phyloP scores from a whole-genome alignment of 75 land plant genomes.

The Selaginella tamariscina region DNA sequence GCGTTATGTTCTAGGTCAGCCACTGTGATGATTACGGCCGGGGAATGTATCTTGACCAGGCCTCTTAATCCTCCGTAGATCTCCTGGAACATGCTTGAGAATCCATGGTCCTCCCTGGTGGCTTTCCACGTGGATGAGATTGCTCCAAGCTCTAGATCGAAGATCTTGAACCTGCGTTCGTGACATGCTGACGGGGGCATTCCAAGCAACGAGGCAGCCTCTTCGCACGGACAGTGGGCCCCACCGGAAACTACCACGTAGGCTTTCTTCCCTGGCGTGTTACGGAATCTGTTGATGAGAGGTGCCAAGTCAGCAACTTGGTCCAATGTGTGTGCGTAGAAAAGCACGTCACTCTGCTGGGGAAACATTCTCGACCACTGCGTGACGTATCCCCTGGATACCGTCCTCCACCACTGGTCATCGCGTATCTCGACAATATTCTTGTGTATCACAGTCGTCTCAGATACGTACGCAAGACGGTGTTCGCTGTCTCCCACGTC shows the following conservation, averaged over 20 bases:
- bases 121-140: neutral
- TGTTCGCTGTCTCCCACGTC: constrained; percentile 99
- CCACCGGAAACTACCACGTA: constrained; percentile 77
- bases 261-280: constrained; percentile 73
- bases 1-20: neutral
- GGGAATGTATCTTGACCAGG: neutral
- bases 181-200: constrained; percentile 64
- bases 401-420: constrained; percentile 96
- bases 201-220: constrained; percentile 44
- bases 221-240: constrained; percentile 73
- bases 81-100: neutral
- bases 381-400: constrained; percentile 76
- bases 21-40: neutral
- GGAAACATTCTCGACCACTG: constrained; percentile 99
- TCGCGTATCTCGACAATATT: constrained; percentile 71
- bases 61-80: neutral
- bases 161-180: constrained; percentile 86
- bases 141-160: constrained; percentile 52
- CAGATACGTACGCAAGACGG: constrained; percentile 89
- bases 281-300: constrained; percentile 62
- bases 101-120: neutral
- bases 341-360: constrained; percentile 77
- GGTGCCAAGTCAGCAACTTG: constrained; percentile 73
- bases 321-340: constrained; percentile 69
- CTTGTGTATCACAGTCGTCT: constrained; percentile 97